Evolutionary conservation across 495 filamentous ascomycete species (phyloP), one percentile per base, ranked within the genome.

Genomic region (Neurospora intermedia): DNA sequence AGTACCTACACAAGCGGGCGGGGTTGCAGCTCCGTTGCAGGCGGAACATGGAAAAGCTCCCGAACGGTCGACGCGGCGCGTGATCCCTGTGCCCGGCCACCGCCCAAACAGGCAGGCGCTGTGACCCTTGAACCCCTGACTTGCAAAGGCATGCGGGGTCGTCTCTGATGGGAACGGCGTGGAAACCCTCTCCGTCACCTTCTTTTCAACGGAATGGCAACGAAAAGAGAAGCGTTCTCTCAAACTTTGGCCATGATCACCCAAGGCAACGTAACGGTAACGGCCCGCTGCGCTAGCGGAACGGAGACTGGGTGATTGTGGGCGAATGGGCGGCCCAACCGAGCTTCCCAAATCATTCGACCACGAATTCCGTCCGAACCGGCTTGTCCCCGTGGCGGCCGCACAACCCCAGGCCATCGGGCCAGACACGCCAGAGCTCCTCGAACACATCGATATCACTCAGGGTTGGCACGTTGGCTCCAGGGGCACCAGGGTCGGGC

Each of bases 31-130:
- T 27, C 20, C 48, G 48, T 70, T 27, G n/a, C 41, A 62, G 43
- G 43, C 70, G 20, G 41, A 39, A 66, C 27, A 62, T 27, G 16
- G 39, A 27, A 41, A n/a, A 23, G 35, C 13, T 39, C 71, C 71
- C 71, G 69, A 70, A 73, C 39, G 62, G 59, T 71, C 71, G 71
- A 66, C 43, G 42, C 66, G 72, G 48, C 43, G 69, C 39, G 45
- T 73, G 43, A 70, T 74, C 48, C 66, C 69, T 76, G 75, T 70
- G 71, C 72, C 75, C 75, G 74, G 69, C 75, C 73, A 76, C 71
- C 62, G 35, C 72, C 16, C 70, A 41, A 41, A 18, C 72, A 62
- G 54, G 54, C 54, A 62, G 54, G 54, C 54, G 54, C 54, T 62
- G 54, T 35, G 54, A 35, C 54, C 54, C 54, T 62, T 62, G 54